Evolutionary conservation across 2,329 filamentous ascomycete species (phyloP), one percentile per base, ranked within the genome.

Genomic region (Epichloe festucae): DNA sequence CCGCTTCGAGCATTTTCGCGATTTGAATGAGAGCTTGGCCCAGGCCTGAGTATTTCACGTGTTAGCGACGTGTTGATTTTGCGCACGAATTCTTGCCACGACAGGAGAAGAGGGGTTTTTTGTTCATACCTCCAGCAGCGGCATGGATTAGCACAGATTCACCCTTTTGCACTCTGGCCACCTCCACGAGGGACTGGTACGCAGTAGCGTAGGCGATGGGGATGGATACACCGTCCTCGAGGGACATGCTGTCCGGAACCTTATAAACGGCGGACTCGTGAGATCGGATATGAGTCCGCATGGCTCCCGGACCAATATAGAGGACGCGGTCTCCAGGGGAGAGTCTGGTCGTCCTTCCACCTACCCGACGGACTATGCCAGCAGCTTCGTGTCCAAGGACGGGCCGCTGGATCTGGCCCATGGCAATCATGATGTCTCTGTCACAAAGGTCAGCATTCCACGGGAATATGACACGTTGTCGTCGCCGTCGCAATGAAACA

Each of bases 121-220:
- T 27, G 2, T 10, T 31, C 27, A 31, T 31, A n/a, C 43, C 55
- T 14, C 55, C 54, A 12, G 54, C 47, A 3, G 58, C 64, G 1
- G 58, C 53, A 48, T 67, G 65, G 19, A 67, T 61, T 2, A 67
- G 57, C 2, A 67, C 54, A 3, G 38, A 54, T 41, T 66, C 63
- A 10, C 64, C 67, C 2, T 60, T 59, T 8, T 57, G 49, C 0
- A 74, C 59, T 0, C 65, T 57, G 12, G 46, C 47, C 11, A 42
- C 21, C 2, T 23, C 10, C 8, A 15, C 31, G 0, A 49, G 12
- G 27, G 14, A 21, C n/a, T 49, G 31, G 7, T 15, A 23, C 6
- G 47, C 35, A 1, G 47, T 43, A 5, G 10, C 12, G 21, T 14
- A 49, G 7, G 15, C 47, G 6, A n/a, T 14, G 4, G 47, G 47